Conservation (phyloP, 169 alveolate genomes). For the Cytauxzoon felis region DNA sequence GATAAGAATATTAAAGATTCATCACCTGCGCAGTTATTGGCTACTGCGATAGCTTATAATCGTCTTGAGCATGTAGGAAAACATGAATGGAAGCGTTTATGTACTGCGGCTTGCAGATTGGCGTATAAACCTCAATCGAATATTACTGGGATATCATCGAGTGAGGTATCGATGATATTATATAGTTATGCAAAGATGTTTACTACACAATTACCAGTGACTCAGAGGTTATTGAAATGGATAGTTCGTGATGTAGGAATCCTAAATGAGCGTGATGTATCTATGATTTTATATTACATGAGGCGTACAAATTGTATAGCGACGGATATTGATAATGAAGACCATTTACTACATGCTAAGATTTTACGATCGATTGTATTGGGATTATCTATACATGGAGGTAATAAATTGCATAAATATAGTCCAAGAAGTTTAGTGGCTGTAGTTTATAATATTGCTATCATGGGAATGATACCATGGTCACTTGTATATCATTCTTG, state of each 20-base stretch:
- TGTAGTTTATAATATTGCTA: slow-evolving; percentile 34
- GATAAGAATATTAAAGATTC: slow-evolving; percentile 9
- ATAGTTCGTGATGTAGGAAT: slow-evolving; percentile 33
- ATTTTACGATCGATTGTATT: slow-evolving; percentile 46
- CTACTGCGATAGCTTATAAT: slow-evolving; percentile 60
- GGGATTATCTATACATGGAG: slow-evolving; percentile 47
- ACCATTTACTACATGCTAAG: slow-evolving; percentile 19
- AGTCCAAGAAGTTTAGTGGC: slow-evolving; percentile 55
- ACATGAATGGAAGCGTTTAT: slow-evolving; percentile 50
- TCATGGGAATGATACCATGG: slow-evolving; percentile 59
- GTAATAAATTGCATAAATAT: slow-evolving; percentile 38
- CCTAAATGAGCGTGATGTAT: slow-evolving; percentile 58
- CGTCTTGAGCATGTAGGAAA: slow-evolving; percentile 27
- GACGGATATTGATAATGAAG: slow-evolving; percentile 11
- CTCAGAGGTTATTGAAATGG: slow-evolving; percentile 42
- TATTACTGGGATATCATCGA: slow-evolving; percentile 48
- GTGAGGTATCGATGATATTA: slow-evolving; percentile 52
- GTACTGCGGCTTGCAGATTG: slow-evolving; percentile 37
- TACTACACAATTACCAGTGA: slow-evolving; percentile 28
- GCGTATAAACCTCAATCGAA: slow-evolving; percentile 37
- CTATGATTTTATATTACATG: slow-evolving; percentile 52
- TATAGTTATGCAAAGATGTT: slow-evolving; percentile 55
- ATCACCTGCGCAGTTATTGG: slow-evolving; percentile 55
- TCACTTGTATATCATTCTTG: slow-evolving; percentile 41
- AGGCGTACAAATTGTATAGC: slow-evolving; percentile 43